Evolutionary conservation across 306 rosid genomes (phyloP).

Genomic region (Cucumis hystrix): DNA sequence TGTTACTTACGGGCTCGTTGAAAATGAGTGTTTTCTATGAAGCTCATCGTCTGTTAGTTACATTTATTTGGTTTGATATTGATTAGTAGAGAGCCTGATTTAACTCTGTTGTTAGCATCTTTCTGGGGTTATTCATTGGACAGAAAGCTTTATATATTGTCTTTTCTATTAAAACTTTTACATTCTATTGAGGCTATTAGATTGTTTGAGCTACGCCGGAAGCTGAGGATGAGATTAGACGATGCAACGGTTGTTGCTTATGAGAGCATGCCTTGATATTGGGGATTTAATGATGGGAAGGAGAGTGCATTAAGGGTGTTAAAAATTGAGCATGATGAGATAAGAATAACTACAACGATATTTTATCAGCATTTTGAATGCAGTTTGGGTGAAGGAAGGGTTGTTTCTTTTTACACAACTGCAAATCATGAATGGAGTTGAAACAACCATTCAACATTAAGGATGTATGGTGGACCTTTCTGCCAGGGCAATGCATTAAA

Average conservation of each 20-base stretch:
- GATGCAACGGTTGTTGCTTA: constrained; percentile 27
- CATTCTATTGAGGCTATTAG: constrained; percentile 19
- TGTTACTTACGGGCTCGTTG: constrained; percentile 29
- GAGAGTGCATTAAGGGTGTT: constrained; percentile 25
- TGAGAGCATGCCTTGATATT: constrained; percentile 33
- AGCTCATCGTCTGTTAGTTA: not conserved
- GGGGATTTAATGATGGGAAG: constrained; percentile 29
- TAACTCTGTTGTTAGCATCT: not conserved
- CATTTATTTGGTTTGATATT: not conserved
- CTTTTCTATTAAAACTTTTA: not conserved
- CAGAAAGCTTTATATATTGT: not conserved
- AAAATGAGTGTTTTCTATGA: not conserved
- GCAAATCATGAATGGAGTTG: constrained; percentile 16
- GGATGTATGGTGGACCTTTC: constrained; percentile 48
- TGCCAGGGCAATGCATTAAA: constrained; percentile 32
- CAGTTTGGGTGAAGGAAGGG: constrained; percentile 26
- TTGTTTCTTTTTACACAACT: constrained; percentile 14
- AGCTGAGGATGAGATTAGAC: constrained; percentile 19
- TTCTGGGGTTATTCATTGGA: not conserved
- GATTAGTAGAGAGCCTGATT: not conserved
- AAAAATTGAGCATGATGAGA: constrained; percentile 31
- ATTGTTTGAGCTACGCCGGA: constrained; percentile 29
- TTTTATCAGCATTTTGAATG: constrained; percentile 36
- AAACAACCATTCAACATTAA: constrained; percentile 37
- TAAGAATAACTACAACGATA: constrained; percentile 19